These are phyloP conservation scores for Malus domestica DNA, from an alignment of 306 rosid species.

Conservation along the genomic window DNA sequence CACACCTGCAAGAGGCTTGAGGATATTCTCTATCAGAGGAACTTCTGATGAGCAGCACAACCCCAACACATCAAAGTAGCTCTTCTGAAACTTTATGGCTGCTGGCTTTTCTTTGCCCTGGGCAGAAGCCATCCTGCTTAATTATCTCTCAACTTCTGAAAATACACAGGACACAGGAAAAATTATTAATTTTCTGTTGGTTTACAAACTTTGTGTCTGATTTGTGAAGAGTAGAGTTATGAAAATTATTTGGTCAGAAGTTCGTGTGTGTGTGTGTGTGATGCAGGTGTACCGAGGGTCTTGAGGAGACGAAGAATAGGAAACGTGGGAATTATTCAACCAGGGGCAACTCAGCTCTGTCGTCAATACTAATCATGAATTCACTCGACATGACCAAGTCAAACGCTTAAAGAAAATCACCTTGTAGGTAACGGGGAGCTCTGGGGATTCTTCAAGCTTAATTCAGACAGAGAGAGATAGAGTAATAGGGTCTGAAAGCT, in stretches of 20 bases:
- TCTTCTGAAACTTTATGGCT: conserved; percentile 45
- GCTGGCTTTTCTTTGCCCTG: conserved; percentile 8
- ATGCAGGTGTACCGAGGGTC: no score
- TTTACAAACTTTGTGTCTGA: background rate
- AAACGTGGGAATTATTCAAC: no score
- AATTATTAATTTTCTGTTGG: background rate
- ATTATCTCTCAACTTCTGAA: background rate
- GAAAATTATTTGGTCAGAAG: background rate
- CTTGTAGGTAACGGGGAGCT: background rate
- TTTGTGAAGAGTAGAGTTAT: background rate
- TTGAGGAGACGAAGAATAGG: no score
- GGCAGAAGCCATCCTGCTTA: conserved; percentile 19
- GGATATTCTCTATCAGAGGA: conserved; percentile 56
- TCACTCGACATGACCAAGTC: no score
- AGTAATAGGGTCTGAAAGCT: background rate
- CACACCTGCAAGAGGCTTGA: conserved; percentile 59
- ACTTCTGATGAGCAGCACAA: conserved; percentile 86
- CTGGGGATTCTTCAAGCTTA: background rate
- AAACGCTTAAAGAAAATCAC: background rate
- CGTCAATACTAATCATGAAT: no score
- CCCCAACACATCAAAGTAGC: conserved; percentile 84
- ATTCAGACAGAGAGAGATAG: background rate
- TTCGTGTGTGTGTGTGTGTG: background rate
- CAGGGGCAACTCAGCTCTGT: no score
- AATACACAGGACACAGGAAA: background rate